phyloP scores from a whole-genome alignment of 805 yeast genomes.

The Blastobotrys parvus region DNA sequence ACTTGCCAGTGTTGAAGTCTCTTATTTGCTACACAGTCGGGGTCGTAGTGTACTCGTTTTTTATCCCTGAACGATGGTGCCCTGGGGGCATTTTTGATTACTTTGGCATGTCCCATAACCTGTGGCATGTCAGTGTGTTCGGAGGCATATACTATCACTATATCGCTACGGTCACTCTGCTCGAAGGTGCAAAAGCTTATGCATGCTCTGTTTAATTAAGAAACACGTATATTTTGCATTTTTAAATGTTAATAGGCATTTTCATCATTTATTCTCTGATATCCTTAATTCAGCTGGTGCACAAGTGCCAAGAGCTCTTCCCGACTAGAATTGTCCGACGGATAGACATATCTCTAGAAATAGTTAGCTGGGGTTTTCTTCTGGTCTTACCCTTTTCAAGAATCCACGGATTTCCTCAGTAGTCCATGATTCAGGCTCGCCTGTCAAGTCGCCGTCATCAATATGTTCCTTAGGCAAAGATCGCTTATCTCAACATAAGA shows the following conservation, averaged over 20 bases:
- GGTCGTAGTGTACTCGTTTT: conserved; percentile 76
- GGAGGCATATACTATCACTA: conserved; percentile 89
- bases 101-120: conserved; percentile 83
- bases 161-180: conserved; percentile 66
- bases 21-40: conserved; percentile 72
- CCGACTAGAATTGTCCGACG: conserved; percentile 15
- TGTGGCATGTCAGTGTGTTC: conserved; percentile 91
- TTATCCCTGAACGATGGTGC: conserved; percentile 77
- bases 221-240: neutral
- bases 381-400: conserved; percentile 15
- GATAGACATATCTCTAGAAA: conserved; percentile 15
- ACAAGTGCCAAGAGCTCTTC: conserved; percentile 16
- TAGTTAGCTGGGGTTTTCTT: neutral
- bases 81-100: conserved; percentile 31
- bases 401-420: conserved; percentile 12
- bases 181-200: conserved; percentile 33
- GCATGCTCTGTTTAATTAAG: conserved; percentile 9
- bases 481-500: too few species aligned
- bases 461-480: conserved; percentile 2
- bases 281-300: neutral
- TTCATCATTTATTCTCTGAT: too few species aligned
- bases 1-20: conserved; percentile 63
- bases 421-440: conserved; percentile 15
- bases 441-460: conserved; percentile 8
- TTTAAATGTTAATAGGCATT: neutral